Evolutionary conservation across 306 rosid species (phyloP), one percentile per base, ranked within the genome.

Genomic region (Erythrophleum fordii): DNA sequence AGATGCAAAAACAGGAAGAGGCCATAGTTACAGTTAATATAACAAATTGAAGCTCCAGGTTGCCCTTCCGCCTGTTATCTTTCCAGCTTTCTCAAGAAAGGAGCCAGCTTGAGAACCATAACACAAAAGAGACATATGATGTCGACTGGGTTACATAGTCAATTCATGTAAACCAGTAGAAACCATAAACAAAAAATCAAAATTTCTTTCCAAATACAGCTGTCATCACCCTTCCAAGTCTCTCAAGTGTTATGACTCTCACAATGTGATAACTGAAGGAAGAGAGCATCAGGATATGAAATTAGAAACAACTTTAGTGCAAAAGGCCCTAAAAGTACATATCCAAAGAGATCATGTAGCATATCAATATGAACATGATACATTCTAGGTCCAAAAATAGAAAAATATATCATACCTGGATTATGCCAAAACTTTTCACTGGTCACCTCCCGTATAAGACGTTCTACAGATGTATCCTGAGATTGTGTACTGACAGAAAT

Each of bases 361-460:
- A 79, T 26, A 18, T 52, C 67, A 78, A 66, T 58, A 56, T 20
- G 7, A 52, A 70, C 66, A 37, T 75, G 73, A 26, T 49, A 75
- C 13, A 72, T 14, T 66, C 75, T 31, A 26, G 42, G 51, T 55
- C 8, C 71, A 46, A 49, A 6, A 8, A 51, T 23, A 62, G 75
- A 65, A 13, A 34, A 42, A 39, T 64, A 80, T 41, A 80, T 60
- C 75, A 73, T 90, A 95, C 99, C 99, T 88, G 97, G 97, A 58
- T 91, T 91, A 76, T 90, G 97, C 97, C 99, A 95, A 88, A 95
- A 92, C 90, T 93, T 95, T 80, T 91, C 99, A 29, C 90, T 95
- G 56, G 97, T 95, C 73, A 95, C 99, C 91, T 95, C 97, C 74
- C 99, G 90, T 85, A 95, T 92, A 61, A 95, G 99, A 76, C 97